A percentile compares a stretch with the other conserved stretches of the same genome.
phyloP scores from a whole-genome alignment of 192 early-diverging fungal species.

The Hyaloraphidium curvatum region DNA sequence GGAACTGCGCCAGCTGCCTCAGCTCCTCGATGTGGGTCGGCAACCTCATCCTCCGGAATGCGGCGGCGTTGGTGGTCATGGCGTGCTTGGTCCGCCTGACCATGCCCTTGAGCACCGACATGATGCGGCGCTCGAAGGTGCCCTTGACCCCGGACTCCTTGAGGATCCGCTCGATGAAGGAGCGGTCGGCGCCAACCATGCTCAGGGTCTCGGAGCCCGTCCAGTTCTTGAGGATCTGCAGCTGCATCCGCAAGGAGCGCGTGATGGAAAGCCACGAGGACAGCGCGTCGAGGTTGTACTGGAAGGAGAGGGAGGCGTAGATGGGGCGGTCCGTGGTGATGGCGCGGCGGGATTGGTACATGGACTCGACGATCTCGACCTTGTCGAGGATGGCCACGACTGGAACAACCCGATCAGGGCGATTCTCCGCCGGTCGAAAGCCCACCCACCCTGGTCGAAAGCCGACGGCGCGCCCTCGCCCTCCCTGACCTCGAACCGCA shows the following conservation, averaged over 20 bases:
- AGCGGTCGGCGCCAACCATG: slow-evolving; percentile 32
- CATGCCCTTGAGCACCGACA: slow-evolving; percentile 37
- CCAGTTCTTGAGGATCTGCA: slow-evolving; percentile 62
- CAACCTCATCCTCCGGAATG: slow-evolving; percentile 50
- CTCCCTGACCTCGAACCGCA: slow-evolving; percentile 35
- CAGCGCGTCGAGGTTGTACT: slow-evolving; percentile 47
- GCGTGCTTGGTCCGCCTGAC: slow-evolving; percentile 40
- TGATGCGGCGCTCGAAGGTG: slow-evolving; percentile 50
- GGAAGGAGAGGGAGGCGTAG: slow-evolving; percentile 47
- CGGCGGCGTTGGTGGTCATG: slow-evolving; percentile 42
- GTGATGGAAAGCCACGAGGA: slow-evolving; percentile 57
- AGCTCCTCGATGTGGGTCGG: slow-evolving; percentile 45
- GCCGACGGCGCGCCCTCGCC: no score
- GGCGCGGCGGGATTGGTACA: slow-evolving; percentile 49
- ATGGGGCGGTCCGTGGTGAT: slow-evolving; percentile 39
- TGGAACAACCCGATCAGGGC: no score
- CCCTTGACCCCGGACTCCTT: slow-evolving; percentile 61
- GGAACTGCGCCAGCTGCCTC: slow-evolving; percentile 51
- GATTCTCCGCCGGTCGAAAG: no score
- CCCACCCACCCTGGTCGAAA: no score
- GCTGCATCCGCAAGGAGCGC: slow-evolving; percentile 45
- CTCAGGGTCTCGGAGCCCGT: slow-evolving; percentile 49
- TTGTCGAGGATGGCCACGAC: slow-evolving; percentile 46
- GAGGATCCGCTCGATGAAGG: slow-evolving; percentile 68
- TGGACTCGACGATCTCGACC: slow-evolving; percentile 54